Percentiles rank a stretch among this genome's conserved stretches.
Conservation (phyloP, 768 basidiomycete genomes). For the Tricholoma matsutake region DNA sequence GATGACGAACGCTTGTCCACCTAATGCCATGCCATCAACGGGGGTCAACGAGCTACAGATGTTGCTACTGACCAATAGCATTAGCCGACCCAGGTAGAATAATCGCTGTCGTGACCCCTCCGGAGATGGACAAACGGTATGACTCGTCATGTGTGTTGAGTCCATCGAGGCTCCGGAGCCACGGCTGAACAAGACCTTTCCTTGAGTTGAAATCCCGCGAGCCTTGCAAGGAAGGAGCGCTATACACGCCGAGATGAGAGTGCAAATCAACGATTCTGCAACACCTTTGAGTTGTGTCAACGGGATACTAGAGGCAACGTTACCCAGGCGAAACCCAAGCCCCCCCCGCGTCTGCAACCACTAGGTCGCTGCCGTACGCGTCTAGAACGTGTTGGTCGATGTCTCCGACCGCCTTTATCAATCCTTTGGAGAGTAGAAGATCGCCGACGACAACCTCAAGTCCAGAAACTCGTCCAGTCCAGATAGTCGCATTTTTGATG, state of each 20-base stretch:
- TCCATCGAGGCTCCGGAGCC: constrained; percentile 74
- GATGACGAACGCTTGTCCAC: constrained; percentile 74
- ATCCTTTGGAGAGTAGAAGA: constrained; percentile 59
- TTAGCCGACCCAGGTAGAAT: constrained; percentile 72
- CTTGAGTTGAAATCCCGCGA: constrained; percentile 54
- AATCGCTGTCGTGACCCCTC: constrained; percentile 76
- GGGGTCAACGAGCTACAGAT: neutral
- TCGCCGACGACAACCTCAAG: constrained; percentile 54
- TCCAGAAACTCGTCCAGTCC: constrained; percentile 69
- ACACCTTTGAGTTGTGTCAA: neutral
- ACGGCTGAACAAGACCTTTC: constrained; percentile 49
- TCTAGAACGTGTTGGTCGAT: constrained; percentile 24
- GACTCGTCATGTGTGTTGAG: constrained; percentile 80
- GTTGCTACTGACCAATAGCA: constrained; percentile 47
- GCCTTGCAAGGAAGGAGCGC: constrained; percentile 33
- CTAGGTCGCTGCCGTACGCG: constrained; percentile 18
- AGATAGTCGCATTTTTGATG: constrained; percentile 74
- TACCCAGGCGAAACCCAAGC: constrained; percentile 57
- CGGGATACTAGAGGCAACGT: neutral
- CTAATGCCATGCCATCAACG: constrained; percentile 27
- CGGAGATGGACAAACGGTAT: constrained; percentile 62
- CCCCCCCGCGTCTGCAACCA: constrained; percentile 52
- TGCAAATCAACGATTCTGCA: constrained; percentile 46
- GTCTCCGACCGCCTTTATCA: constrained; percentile 56
- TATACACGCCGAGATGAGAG: constrained; percentile 39